Evolutionary conservation across 2,329 filamentous ascomycete species (phyloP).

Genomic region (Trichoderma koningii): DNA sequence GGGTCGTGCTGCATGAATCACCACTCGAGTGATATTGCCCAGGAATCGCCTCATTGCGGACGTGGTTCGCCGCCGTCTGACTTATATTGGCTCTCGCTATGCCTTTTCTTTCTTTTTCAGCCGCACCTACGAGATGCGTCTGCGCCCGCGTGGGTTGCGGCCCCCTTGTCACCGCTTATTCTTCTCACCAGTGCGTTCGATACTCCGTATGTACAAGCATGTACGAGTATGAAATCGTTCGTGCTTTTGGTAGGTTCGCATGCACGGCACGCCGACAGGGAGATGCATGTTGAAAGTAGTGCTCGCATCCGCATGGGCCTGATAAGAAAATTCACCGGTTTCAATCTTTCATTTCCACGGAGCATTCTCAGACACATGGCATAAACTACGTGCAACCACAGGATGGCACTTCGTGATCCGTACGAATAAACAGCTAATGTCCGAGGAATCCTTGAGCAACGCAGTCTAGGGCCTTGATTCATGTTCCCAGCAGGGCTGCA

Average conservation of each 20-base stretch:
- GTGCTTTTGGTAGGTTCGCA: not conserved
- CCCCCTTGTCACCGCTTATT: constrained; percentile 22
- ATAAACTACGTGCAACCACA: too few species aligned
- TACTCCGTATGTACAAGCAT: not conserved
- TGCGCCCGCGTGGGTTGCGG: constrained; percentile 9
- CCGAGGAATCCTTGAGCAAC: constrained; percentile 15
- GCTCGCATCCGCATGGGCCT: not conserved
- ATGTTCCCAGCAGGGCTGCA: constrained; percentile 22
- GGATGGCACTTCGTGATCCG: not conserved
- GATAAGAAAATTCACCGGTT: constrained; percentile 14
- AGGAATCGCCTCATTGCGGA: not conserved
- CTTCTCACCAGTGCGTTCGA: not conserved
- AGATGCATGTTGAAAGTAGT: not conserved
- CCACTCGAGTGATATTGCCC: not conserved
- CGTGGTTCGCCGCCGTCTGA: constrained; percentile 10
- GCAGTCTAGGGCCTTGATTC: constrained; percentile 19
- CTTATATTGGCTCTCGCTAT: constrained; percentile 8
- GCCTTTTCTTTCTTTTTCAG: not conserved
- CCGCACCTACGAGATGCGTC: constrained; percentile 21
- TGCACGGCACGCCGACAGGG: not conserved
- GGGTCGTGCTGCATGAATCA: constrained; percentile 3
- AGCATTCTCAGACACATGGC: not conserved
- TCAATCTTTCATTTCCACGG: constrained; percentile 17
- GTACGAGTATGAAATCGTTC: too few species aligned
- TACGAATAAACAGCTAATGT: constrained; percentile 17